These are phyloP conservation scores for Mucor circinelloides DNA, from an alignment of 371 early-diverging fungal species.

Conservation along the genomic window DNA sequence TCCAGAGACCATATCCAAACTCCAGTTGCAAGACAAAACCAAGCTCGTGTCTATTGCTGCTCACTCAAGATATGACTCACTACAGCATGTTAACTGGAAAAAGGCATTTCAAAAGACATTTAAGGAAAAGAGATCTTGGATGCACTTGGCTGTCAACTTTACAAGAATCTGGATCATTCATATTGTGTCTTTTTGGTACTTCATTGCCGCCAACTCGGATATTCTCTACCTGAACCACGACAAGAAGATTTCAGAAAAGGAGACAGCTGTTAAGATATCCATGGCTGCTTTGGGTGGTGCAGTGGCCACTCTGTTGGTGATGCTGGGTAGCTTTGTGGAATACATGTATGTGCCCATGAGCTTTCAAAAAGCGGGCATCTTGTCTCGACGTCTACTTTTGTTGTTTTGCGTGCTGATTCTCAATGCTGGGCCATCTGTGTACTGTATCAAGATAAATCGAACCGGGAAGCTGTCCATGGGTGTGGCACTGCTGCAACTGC, in stretches of 20 bases:
- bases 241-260: slow-evolving; percentile 26
- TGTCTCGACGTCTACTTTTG: slow-evolving; percentile 65
- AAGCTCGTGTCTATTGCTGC: slow-evolving; percentile 60
- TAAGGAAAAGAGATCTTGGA: slow-evolving; percentile 81
- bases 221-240: slow-evolving; percentile 54
- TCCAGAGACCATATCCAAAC: slow-evolving; percentile 61
- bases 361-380: slow-evolving; percentile 56
- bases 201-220: slow-evolving; percentile 69
- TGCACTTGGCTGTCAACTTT: slow-evolving; percentile 84
- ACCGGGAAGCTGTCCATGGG: slow-evolving; percentile 45
- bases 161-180: slow-evolving; percentile 87
- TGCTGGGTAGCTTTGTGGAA: slow-evolving; percentile 69
- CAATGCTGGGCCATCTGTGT: slow-evolving; percentile 71
- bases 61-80: slow-evolving; percentile 58
- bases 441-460: slow-evolving; percentile 52
- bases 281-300: slow-evolving; percentile 74
- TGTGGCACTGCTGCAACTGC: slow-evolving; percentile 65
- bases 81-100: slow-evolving; percentile 70
- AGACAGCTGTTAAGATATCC: slow-evolving; percentile 55
- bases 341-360: slow-evolving; percentile 69
- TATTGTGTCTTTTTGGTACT: slow-evolving; percentile 79
- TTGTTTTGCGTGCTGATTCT: slow-evolving; percentile 60
- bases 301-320: slow-evolving; percentile 65
- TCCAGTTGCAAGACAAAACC: slow-evolving; percentile 56
- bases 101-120: slow-evolving; percentile 80